These are phyloP conservation scores for Neolentinus lepideus DNA, from an alignment of 1,284 basidiomycete genomes.

Conservation along the genomic window DNA sequence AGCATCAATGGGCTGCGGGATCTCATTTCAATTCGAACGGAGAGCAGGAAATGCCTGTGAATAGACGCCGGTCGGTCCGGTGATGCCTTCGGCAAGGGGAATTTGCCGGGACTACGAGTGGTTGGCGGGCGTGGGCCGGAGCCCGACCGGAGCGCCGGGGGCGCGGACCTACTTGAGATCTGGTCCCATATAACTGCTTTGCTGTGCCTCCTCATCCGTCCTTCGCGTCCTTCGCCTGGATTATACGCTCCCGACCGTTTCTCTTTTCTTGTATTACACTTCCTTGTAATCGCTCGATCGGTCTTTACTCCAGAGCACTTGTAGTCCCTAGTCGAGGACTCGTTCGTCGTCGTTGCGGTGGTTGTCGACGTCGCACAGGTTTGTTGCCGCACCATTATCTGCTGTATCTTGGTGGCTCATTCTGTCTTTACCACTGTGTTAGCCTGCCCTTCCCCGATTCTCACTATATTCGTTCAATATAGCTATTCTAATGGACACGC, in stretches of 20 bases:
- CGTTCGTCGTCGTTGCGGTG: neutral
- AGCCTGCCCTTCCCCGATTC: neutral
- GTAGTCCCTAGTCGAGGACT: neutral
- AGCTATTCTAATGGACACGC: neutral
- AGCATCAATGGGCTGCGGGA: neutral
- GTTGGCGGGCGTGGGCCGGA: neutral
- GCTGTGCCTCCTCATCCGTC: conserved; percentile 2
- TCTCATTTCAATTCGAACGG: neutral
- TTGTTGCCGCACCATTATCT: neutral
- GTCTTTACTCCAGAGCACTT: neutral
- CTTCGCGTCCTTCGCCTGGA: neutral
- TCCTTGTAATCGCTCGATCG: neutral
- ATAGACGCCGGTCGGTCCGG: neutral
- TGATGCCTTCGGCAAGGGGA: neutral
- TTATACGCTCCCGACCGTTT: conserved; percentile 2
- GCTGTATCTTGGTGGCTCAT: neutral
- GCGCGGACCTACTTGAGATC: neutral
- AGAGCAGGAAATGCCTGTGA: neutral
- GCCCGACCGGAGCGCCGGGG: neutral
- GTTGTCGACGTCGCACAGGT: neutral
- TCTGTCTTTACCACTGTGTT: neutral
- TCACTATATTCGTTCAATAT: neutral
- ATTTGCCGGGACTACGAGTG: neutral
- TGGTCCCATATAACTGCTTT: conserved; percentile 1
- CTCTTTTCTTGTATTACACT: conserved; percentile 2